Evolutionary conservation across 139 green algal genomes (phyloP).

Genomic region (Nannochloris sp.): DNA sequence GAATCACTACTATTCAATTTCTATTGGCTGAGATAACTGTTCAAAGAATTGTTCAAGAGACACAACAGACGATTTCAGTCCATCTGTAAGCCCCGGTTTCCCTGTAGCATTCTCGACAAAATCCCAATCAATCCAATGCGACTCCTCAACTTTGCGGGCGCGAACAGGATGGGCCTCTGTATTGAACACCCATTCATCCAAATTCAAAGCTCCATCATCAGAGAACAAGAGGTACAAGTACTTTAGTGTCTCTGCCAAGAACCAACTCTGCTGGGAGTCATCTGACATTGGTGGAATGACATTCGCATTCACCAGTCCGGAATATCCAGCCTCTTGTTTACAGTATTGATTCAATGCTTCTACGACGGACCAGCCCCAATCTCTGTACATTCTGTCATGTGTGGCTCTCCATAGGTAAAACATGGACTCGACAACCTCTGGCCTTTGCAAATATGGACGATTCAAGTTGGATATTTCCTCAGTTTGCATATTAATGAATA

Average conservation of each 20-base stretch:
- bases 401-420: conserved; percentile 61
- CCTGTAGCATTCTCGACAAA: neutral
- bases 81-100: neutral
- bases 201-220: conserved; percentile 28
- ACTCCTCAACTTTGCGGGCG: neutral
- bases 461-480: conserved; percentile 27
- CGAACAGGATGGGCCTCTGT: conserved; percentile 71
- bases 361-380: conserved; percentile 68
- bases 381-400: conserved; percentile 46
- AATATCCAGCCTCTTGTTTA: conserved; percentile 40
- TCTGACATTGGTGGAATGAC: conserved; percentile 29
- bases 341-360: conserved; percentile 49
- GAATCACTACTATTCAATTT: neutral
- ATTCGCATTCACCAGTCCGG: conserved; percentile 52
- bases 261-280: conserved; percentile 69
- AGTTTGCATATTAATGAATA: conserved; percentile 19
- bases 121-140: conserved; percentile 2
- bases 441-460: conserved; percentile 48
- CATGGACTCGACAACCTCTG: conserved; percentile 61
- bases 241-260: conserved; percentile 75
- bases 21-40: neutral
- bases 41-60: neutral
- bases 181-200: conserved; percentile 76
- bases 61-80: neutral
- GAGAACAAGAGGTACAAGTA: conserved; percentile 71